These are phyloP conservation scores for Pseudozyma pruni DNA, from an alignment of 1,284 basidiomycete species.

Conservation along the genomic window DNA sequence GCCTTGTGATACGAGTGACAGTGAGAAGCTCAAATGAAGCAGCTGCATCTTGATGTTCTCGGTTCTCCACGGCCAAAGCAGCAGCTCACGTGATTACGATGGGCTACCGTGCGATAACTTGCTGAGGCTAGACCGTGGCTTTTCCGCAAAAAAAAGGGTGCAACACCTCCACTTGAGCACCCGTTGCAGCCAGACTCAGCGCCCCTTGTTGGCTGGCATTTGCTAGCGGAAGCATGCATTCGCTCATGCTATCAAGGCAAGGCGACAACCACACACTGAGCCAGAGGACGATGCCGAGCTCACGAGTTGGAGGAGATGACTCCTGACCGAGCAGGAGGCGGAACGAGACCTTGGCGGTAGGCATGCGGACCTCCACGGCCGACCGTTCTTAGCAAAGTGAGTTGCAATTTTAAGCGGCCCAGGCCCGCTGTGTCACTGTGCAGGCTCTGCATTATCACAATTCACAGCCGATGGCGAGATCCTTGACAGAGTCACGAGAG, in stretches of 20 bases:
- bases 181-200: background rate
- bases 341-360: background rate
- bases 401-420: no score
- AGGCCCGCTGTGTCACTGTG: no score
- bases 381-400: no score
- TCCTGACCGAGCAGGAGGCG: background rate
- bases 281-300: no score
- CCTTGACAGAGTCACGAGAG: no score
- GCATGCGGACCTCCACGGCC: no score
- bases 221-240: background rate
- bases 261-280: no score
- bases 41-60: background rate
- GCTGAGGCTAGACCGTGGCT: no score
- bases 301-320: no score
- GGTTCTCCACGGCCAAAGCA: background rate
- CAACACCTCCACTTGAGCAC: conserved; percentile 33
- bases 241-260: background rate
- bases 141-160: conserved; percentile 1
- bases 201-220: background rate
- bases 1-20: no score
- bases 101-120: conserved; percentile 16
- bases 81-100: conserved; percentile 16
- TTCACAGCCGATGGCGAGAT: no score
- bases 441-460: no score
- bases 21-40: background rate